Evolutionary conservation across 1,139 yeast genomes (phyloP).

Genomic region (Protomyces inundatus): DNA sequence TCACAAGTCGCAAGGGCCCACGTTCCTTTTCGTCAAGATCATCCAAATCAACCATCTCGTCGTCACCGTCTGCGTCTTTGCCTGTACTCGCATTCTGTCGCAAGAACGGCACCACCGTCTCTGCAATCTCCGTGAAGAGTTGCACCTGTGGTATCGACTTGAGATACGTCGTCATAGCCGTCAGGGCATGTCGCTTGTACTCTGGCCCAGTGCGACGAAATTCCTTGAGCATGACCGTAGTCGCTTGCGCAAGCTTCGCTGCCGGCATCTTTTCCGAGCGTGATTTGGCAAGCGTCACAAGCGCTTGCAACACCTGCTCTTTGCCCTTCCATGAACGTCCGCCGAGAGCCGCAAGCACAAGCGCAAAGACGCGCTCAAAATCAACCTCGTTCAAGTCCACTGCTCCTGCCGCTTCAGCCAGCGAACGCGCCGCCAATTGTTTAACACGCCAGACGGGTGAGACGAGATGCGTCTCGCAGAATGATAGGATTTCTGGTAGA

Average conservation of each 20-base stretch:
- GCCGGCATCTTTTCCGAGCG: constrained; percentile 39
- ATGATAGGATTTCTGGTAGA: constrained; percentile 58
- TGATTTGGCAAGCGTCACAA: constrained; percentile 55
- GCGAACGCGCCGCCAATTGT: constrained; percentile 64
- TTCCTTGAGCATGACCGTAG: constrained; percentile 52
- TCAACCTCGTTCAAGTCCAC: constrained; percentile 23
- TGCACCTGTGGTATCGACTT: not conserved
- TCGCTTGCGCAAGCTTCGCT: constrained; percentile 41
- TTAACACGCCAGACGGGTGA: constrained; percentile 63
- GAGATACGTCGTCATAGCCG: constrained; percentile 26
- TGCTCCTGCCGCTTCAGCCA: constrained; percentile 46
- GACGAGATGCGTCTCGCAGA: constrained; percentile 47
- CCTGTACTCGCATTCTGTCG: not conserved
- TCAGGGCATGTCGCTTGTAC: constrained; percentile 46
- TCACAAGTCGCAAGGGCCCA: not conserved
- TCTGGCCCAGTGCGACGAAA: constrained; percentile 60
- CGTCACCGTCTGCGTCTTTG: not conserved
- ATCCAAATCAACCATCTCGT: not conserved
- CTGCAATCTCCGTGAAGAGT: not conserved
- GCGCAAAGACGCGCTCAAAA: constrained; percentile 45
- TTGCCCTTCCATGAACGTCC: constrained; percentile 92
- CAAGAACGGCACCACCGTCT: not conserved
- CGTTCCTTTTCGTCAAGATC: not conserved
- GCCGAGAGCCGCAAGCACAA: constrained; percentile 57
- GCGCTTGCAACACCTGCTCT: constrained; percentile 64